These are phyloP conservation scores for Handroanthus guayacan DNA, from an alignment of 257 asterid genomes.

Conservation along the genomic window DNA sequence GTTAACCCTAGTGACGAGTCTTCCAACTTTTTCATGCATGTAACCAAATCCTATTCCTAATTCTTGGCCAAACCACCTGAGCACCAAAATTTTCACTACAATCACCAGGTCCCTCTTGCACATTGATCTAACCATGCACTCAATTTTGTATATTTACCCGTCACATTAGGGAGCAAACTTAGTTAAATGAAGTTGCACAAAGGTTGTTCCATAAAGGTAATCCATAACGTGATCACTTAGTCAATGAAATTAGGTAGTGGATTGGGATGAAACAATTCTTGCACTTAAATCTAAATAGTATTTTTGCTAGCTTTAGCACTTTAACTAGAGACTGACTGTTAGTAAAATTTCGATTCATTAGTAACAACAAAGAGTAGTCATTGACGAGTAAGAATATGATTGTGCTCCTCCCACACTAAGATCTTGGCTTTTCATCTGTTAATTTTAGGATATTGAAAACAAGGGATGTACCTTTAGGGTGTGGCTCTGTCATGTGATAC, in stretches of 20 bases:
- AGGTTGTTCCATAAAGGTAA: neutral
- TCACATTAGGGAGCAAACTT: no score
- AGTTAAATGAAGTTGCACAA: no score
- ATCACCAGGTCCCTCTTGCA: no score
- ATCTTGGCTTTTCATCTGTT: slow-evolving; percentile 22
- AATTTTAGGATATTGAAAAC: slow-evolving; percentile 31
- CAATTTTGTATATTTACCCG: no score
- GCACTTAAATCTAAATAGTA: neutral
- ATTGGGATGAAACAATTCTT: slow-evolving; percentile 2
- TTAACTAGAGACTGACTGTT: neutral
- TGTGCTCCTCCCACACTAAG: neutral
- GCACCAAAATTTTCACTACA: no score
- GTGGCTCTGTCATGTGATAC: slow-evolving; percentile 98
- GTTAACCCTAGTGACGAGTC: no score
- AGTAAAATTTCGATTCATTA: neutral
- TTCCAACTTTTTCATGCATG: no score
- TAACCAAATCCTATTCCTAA: no score
- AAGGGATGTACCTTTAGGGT: slow-evolving; percentile 75
- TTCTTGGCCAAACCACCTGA: no score
- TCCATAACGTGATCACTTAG: neutral
- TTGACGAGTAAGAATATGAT: neutral
- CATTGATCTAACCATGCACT: no score
- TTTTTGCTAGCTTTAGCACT: neutral
- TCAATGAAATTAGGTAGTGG: slow-evolving; percentile 4
- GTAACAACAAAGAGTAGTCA: slow-evolving; percentile 8